Evolutionary conservation across 306 rosid genomes (phyloP).

Genomic region (Lotus japonicus): DNA sequence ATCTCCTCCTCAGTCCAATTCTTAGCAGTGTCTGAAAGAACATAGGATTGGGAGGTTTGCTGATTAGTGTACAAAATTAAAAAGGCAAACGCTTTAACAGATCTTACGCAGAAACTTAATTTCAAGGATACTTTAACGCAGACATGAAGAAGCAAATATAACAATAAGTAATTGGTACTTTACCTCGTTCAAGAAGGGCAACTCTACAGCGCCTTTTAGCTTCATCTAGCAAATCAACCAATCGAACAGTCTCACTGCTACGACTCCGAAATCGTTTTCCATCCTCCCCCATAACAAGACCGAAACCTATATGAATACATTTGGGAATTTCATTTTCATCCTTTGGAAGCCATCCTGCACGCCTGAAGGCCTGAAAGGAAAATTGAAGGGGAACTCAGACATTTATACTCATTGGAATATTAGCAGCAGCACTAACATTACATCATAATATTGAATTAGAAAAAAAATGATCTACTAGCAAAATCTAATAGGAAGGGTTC

Average conservation of each 20-base stretch:
- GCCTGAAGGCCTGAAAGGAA: constrained; percentile 70
- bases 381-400: constrained; percentile 3
- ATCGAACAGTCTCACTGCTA: constrained; percentile 71
- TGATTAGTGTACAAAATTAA: neutral
- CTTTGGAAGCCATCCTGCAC: constrained; percentile 85
- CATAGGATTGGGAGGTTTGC: constrained; percentile 14
- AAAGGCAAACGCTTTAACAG: neutral
- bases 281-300: constrained; percentile 97
- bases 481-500: constrained; percentile 2
- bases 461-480: neutral
- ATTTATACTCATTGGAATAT: constrained; percentile 9
- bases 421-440: constrained; percentile 2
- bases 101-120: constrained; percentile 8
- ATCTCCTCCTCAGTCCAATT: constrained; percentile 77
- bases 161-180: constrained; percentile 17
- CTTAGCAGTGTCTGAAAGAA: constrained; percentile 45
- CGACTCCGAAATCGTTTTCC: constrained; percentile 90
- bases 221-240: constrained; percentile 95
- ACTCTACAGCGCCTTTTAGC: constrained; percentile 89
- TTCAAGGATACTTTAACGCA: constrained; percentile 4
- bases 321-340: constrained; percentile 52
- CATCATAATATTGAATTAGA: neutral
- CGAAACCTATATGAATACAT: constrained; percentile 82
- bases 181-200: constrained; percentile 77
- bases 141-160: constrained; percentile 1